Base-by-base conservation (phyloP, 2,329 filamentous ascomycete species). In the Plectosphaerella plurivora region DNA sequence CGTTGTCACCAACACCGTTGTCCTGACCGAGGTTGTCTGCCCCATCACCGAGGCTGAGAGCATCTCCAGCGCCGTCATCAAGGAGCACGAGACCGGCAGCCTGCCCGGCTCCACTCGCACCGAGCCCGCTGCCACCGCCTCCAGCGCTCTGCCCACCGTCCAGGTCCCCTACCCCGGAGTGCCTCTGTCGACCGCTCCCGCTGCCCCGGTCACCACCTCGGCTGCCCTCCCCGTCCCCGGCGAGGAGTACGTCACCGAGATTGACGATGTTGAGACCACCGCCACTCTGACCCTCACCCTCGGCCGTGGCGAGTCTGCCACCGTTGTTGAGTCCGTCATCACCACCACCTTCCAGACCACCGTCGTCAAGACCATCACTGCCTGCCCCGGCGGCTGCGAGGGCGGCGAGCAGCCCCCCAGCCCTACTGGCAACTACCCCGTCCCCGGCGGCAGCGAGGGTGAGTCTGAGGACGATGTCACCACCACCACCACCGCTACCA, bases 11-110 rank as follows among this genome's bases (percentile, higher is more conserved):
- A 62, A 73, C 60, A 71, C 68, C 41, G 61, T 73, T 47, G 60
- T 65, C 39, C 61, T 74, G 57, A 71, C 69, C 55, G 68, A 66
- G 55, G 70, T 67, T 35, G 67, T 78, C 59, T 78, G 76, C 70
- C 75, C 76, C 56, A 68, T 77, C 54, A 57, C 67, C 28, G 71
- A 73, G 46, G 72, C 69, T 28, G 61, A 60, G 47, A 64, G 64
- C 55, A 71, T 75, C 65, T 70, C 72, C 24, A 69, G 71, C 33
- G 67, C 71, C 35, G 52, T 75, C 57, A 61, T 75, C 44, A 58
- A 60, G 8, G 53, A 66, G 53, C 66, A 69, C 53, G 60, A 67
- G 49, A 64, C 69, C 53, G 70, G 66, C 57, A 60, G 63, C 48
- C 64, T 71, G 56, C 65, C 63, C 53, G 73, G 72, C 59, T 63